Conservation (phyloP, 805 yeast genomes). For the Kodamaea neixiangensis region DNA sequence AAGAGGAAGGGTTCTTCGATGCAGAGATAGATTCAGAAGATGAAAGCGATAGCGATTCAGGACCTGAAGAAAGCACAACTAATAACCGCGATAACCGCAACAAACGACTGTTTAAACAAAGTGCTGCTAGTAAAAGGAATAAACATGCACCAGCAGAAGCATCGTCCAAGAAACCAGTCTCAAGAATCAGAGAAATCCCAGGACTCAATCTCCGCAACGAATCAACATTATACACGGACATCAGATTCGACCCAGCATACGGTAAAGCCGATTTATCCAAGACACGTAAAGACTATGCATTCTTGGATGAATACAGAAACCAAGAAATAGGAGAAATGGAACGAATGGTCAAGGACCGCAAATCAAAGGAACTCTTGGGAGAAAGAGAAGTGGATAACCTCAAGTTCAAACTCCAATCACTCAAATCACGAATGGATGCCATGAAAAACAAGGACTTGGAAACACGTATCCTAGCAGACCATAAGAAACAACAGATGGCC, state of each 20-base stretch:
- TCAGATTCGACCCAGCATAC: slow-evolving; percentile 86
- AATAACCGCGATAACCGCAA: slow-evolving; percentile 16
- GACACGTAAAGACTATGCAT: slow-evolving; percentile 76
- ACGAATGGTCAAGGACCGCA: slow-evolving; percentile 55
- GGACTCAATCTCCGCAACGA: slow-evolving; percentile 52
- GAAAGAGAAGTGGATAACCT: slow-evolving; percentile 53
- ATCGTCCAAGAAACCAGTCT: slow-evolving; percentile 71
- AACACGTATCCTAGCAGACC: slow-evolving; percentile 59
- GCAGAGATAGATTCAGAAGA: slow-evolving; percentile 2
- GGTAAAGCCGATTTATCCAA: slow-evolving; percentile 76
- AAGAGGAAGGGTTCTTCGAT: neutral
- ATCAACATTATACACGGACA: slow-evolving; percentile 64
- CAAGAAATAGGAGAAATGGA: slow-evolving; percentile 67
- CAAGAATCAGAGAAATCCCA: slow-evolving; percentile 71
- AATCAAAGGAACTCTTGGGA: slow-evolving; percentile 38
- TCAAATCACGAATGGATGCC: slow-evolving; percentile 66
- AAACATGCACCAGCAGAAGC: slow-evolving; percentile 90
- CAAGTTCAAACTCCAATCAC: slow-evolving; percentile 59
- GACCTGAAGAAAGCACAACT: slow-evolving; percentile 40
- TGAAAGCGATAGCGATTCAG: slow-evolving; percentile 28
- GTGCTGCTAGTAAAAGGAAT: slow-evolving; percentile 28
- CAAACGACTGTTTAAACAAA: slow-evolving; percentile 6
- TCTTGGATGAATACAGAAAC: slow-evolving; percentile 83
- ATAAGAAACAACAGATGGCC: slow-evolving; percentile 52
- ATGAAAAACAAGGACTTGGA: slow-evolving; percentile 76